phyloP scores from a whole-genome alignment of 139 green algal genomes.

The Tetradesmus lagerheimii region DNA sequence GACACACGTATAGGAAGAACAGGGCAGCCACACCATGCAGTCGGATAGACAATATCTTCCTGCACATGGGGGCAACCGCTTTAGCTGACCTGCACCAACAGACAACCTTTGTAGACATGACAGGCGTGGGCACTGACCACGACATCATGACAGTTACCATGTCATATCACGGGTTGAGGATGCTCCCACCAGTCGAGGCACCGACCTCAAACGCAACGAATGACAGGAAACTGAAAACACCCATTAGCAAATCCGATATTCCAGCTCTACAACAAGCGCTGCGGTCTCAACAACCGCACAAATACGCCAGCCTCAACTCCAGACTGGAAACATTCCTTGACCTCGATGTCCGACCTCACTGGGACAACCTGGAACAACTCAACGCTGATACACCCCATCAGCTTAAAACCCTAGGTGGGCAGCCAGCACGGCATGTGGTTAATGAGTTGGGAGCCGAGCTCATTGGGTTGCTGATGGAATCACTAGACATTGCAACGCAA shows the following conservation, averaged over 20 bases:
- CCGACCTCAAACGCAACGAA: too few species aligned
- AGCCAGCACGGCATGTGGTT: not conserved
- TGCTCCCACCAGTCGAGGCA: not conserved
- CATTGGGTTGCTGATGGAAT: not conserved
- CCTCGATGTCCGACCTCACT: not conserved
- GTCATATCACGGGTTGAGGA: not conserved
- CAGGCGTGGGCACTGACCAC: not conserved
- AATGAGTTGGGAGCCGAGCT: not conserved
- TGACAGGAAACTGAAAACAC: not conserved
- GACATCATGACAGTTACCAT: not conserved
- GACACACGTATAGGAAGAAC: not conserved
- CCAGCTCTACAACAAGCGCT: not conserved
- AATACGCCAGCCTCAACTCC: not conserved
- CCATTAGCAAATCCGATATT: not conserved
- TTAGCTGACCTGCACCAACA: not conserved
- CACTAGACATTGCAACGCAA: not conserved
- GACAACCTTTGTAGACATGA: not conserved
- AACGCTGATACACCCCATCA: not conserved
- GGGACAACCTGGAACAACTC: not conserved
- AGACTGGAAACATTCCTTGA: not conserved
- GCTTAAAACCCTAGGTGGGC: not conserved
- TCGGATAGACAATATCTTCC: not conserved
- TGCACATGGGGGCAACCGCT: too few species aligned
- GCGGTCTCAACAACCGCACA: not conserved
- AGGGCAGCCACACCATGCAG: not conserved